Conservation (phyloP, 495 filamentous ascomycete genomes). For the Penicillium subrubescens region DNA sequence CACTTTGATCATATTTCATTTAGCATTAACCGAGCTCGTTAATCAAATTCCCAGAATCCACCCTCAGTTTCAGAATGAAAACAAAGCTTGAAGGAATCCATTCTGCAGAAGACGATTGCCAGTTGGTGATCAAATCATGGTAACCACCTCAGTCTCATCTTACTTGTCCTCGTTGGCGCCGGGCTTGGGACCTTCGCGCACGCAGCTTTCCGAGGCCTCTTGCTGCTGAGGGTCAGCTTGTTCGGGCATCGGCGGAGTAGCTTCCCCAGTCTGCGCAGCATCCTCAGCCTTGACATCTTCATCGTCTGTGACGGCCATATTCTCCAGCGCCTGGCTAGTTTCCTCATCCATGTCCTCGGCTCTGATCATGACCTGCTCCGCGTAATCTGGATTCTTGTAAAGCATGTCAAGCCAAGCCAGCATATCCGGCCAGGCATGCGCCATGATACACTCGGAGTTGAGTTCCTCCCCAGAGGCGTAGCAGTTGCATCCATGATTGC, state of each 20-base stretch:
- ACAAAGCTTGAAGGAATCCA: background rate
- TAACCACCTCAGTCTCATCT: background rate
- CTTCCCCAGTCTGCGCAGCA: background rate
- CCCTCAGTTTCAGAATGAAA: too few species aligned
- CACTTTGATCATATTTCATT: too few species aligned
- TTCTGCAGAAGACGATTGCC: background rate
- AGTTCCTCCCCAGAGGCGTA: slow-evolving; percentile 47
- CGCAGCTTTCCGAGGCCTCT: background rate
- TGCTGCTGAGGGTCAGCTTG: background rate
- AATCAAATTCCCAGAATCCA: too few species aligned
- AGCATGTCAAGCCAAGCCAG: slow-evolving; percentile 45
- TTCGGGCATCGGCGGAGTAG: background rate
- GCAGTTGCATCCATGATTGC: slow-evolving; percentile 47
- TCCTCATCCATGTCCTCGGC: slow-evolving; percentile 14
- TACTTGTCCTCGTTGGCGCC: background rate
- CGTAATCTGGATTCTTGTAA: slow-evolving; percentile 34
- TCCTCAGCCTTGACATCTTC: background rate
- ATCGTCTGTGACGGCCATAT: background rate
- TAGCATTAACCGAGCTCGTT: too few species aligned
- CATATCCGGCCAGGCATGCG: slow-evolving; percentile 39
- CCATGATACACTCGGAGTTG: slow-evolving; percentile 46
- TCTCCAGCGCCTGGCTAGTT: slow-evolving; percentile 1
- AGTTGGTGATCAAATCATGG: background rate
- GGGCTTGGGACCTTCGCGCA: background rate
- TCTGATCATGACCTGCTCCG: slow-evolving; percentile 24